phyloP scores from a whole-genome alignment of 257 asterid genomes.

The Jasminum sambac region DNA sequence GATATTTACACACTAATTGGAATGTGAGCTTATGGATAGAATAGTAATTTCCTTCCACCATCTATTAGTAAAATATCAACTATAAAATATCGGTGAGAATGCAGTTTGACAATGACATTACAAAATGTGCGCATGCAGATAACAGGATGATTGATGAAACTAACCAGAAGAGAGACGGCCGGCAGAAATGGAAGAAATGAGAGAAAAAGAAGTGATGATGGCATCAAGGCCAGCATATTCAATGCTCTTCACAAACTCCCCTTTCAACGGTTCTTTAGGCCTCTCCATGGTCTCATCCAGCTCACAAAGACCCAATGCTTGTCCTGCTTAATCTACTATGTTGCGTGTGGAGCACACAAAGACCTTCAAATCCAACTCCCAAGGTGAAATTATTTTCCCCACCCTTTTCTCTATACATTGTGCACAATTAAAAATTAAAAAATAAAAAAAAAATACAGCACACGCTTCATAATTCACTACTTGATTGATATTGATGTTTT shows the following conservation, averaged over 20 bases:
- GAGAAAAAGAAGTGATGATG: constrained; percentile 66
- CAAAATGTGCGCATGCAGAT: no score
- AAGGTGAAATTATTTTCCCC: no score
- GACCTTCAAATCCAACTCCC: not conserved
- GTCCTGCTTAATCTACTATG: not conserved
- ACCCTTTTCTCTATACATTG: no score
- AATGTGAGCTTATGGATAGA: no score
- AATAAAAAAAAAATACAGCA: no score
- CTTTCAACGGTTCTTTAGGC: constrained; percentile 77
- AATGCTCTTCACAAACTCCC: constrained; percentile 64
- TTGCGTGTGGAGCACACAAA: not conserved
- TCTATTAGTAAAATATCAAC: constrained; percentile 51
- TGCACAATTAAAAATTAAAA: no score
- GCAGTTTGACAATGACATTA: no score
- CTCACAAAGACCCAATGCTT: no score
- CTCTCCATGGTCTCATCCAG: constrained; percentile 33
- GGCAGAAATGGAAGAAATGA: constrained; percentile 80
- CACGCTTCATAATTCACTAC: no score
- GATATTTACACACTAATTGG: no score
- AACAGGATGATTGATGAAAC: not conserved
- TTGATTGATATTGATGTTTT: no score
- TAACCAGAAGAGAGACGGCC: constrained; percentile 74
- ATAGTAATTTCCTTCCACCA: no score
- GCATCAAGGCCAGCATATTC: constrained; percentile 72
- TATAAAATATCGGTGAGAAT: constrained; percentile 17